Base-by-base conservation (phyloP, 106 monocot species). In the Platanthera guangdongensis region DNA sequence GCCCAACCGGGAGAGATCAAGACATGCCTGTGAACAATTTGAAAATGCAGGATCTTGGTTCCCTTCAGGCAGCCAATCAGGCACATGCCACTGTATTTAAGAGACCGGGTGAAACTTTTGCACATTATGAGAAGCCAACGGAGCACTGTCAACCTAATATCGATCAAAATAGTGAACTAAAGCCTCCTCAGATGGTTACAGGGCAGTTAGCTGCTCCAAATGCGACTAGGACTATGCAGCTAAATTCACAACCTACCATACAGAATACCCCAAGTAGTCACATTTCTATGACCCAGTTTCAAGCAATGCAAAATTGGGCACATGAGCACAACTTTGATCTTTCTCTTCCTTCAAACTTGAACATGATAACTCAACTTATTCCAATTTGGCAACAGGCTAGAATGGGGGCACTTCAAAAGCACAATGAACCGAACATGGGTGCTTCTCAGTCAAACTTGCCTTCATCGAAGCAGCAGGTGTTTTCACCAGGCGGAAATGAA, bases 271-370 rank as follows among this genome's bases (percentile, higher is more conserved):
- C 85, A 63, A 87, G 71, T 68, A 89, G 81, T 74, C 93, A 87
- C 79, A 50, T 87, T 67, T 53, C 75, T 52, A 79, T 91, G 83
- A 77, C 82, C 2, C 93, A 94, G 71, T 79, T 90, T 52, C 86
- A 90, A 78, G 86, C 87, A 9, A 70, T 95, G 76, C 89, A 94
- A 55, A 86, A 80, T 53, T 99, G 99, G 99, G 99, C 99, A 12
- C 81, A 79, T 74, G 89, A 92, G 76, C 78, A 81, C 75, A 94
- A 92, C 51, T 78, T 99, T 45, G 99, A 94, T 57, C 80, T 99
- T 46, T 92, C 99, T 46, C 64, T 81, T 78, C 92, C 99, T 71
- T 83, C 84, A 7, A 94, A 85, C 82, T 78, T 82, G 45, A 94
- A 81, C 75, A 67, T 94, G 53, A 78, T 94, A 48, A 77, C 86